Conservation (phyloP, 2,329 filamentous ascomycete genomes). For the Claviceps lovelessii region DNA sequence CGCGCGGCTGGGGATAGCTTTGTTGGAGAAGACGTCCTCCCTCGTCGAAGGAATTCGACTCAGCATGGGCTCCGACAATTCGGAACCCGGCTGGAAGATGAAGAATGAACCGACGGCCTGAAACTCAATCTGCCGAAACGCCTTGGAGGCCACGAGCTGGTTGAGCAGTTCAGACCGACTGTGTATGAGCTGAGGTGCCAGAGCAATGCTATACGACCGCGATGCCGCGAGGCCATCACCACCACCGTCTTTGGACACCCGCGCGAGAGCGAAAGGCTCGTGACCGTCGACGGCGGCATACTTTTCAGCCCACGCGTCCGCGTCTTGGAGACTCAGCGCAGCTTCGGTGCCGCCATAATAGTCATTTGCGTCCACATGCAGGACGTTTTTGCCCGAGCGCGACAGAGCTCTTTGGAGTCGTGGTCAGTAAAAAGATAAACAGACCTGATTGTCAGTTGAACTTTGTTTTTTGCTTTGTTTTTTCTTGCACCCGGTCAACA, state of each 20-base stretch:
- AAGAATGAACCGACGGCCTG: slow-evolving; percentile 88
- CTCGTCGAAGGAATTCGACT: slow-evolving; percentile 71
- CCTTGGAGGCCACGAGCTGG: slow-evolving; percentile 74
- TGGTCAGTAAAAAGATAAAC: slow-evolving; percentile 17
- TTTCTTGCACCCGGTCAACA: not conserved
- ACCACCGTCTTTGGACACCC: slow-evolving; percentile 24
- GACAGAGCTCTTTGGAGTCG: slow-evolving; percentile 61
- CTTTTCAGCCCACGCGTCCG: slow-evolving; percentile 53
- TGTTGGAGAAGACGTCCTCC: slow-evolving; percentile 79
- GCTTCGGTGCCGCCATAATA: slow-evolving; percentile 84
- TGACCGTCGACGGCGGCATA: slow-evolving; percentile 15
- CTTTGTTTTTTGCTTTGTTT: not conserved
- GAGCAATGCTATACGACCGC: slow-evolving; percentile 65
- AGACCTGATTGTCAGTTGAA: slow-evolving; percentile 12
- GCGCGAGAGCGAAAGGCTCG: slow-evolving; percentile 14
- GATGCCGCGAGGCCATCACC: slow-evolving; percentile 40
- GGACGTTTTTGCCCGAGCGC: slow-evolving; percentile 76
- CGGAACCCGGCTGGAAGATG: slow-evolving; percentile 41
- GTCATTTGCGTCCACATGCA: slow-evolving; percentile 76
- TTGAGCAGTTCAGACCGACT: slow-evolving; percentile 64
- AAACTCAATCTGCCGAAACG: slow-evolving; percentile 84
- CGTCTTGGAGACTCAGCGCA: slow-evolving; percentile 71
- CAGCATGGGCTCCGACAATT: slow-evolving; percentile 26
- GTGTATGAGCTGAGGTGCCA: slow-evolving; percentile 80
- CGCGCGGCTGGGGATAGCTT: slow-evolving; percentile 58